phyloP scores from a whole-genome alignment of 352 stramenopile genomes.

The Aphanomyces invadans region DNA sequence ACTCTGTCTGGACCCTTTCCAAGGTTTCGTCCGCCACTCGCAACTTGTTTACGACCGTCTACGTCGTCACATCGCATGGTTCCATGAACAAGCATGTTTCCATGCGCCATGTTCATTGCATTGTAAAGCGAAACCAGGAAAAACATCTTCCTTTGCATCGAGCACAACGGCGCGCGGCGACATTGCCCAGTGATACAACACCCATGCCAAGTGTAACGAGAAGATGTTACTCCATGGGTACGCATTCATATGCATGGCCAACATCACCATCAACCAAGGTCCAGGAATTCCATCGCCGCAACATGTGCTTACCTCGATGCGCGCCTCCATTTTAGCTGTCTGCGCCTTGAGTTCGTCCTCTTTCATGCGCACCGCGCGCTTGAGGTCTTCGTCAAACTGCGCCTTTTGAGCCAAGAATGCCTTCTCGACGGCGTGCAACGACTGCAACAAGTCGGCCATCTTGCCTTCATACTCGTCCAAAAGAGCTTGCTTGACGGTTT shows the following conservation, averaged over 20 bases:
- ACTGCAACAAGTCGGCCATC: slow-evolving; percentile 75
- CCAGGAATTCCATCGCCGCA: slow-evolving; percentile 24
- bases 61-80: too few relatives aligned
- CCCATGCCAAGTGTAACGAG: too few relatives aligned
- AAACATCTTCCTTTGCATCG: too few relatives aligned
- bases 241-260: too few relatives aligned
- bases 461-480: slow-evolving; percentile 81
- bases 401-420: slow-evolving; percentile 78
- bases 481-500: slow-evolving; percentile 67
- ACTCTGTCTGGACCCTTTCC: slow-evolving; percentile 41
- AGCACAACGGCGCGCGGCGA: too few relatives aligned
- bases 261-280: too few relatives aligned
- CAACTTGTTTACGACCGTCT: slow-evolving; percentile 38
- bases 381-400: slow-evolving; percentile 64
- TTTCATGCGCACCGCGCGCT: slow-evolving; percentile 40
- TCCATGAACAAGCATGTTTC: too few relatives aligned
- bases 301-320: slow-evolving; percentile 12
- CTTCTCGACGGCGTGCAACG: slow-evolving; percentile 70
- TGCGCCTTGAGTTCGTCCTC: slow-evolving; percentile 27
- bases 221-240: too few relatives aligned
- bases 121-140: too few relatives aligned
- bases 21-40: slow-evolving; percentile 43
- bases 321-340: slow-evolving; percentile 23
- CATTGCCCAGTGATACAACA: too few relatives aligned
- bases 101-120: too few relatives aligned